phyloP scores from a whole-genome alignment of 192 early-diverging fungal species.

The Coemansia sp. region DNA sequence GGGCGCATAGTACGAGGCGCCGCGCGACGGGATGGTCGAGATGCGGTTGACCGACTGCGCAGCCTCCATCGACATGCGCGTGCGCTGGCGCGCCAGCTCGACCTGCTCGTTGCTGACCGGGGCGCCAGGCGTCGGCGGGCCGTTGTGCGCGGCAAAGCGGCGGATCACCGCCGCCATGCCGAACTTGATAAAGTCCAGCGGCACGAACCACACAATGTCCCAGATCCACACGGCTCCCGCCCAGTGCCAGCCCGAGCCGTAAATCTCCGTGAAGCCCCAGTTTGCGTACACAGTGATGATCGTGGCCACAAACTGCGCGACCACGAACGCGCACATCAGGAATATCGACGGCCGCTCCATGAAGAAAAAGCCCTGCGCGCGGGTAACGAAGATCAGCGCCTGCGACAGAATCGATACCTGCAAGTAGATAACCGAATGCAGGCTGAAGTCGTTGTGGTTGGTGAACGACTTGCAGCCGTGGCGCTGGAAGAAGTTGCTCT shows the following conservation, averaged over 20 bases:
- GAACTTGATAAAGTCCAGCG: conserved; percentile 76
- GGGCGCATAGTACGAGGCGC: conserved; percentile 60
- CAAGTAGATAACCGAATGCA: conserved; percentile 76
- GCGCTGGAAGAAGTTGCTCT: conserved; percentile 63
- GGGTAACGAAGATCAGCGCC: conserved; percentile 74
- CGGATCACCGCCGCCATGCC: conserved; percentile 59
- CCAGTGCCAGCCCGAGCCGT: conserved; percentile 70
- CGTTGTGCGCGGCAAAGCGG: conserved; percentile 41
- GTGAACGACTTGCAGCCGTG: conserved; percentile 53
- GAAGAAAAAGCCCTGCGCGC: conserved; percentile 72
- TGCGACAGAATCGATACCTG: conserved; percentile 77
- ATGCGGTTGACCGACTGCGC: conserved; percentile 57
- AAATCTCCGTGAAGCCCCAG: conserved; percentile 74
- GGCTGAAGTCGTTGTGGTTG: conserved; percentile 59
- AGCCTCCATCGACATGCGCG: conserved; percentile 52
- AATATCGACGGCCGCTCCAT: conserved; percentile 67
- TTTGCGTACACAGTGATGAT: conserved; percentile 81
- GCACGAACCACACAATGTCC: conserved; percentile 76
- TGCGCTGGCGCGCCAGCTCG: conserved; percentile 54
- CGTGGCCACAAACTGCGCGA: conserved; percentile 69
- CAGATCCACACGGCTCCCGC: conserved; percentile 72
- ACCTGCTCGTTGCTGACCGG: conserved; percentile 35
- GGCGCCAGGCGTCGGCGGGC: conserved; percentile 30
- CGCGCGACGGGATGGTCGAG: conserved; percentile 57
- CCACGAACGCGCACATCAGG: conserved; percentile 61